Conservation (phyloP, 768 basidiomycete genomes). For the Leccinum fibrillosum region DNA sequence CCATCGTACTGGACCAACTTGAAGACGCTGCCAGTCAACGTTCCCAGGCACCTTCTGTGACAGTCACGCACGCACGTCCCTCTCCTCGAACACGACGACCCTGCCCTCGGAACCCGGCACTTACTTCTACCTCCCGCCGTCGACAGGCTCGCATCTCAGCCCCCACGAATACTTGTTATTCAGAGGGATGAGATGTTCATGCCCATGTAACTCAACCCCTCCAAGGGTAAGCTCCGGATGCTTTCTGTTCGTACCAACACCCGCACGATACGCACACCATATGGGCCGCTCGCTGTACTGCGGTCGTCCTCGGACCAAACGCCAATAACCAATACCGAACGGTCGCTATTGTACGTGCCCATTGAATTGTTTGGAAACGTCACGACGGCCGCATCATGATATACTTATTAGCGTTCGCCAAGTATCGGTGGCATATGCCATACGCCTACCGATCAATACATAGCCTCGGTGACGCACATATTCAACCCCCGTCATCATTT, state of each 20-base stretch:
- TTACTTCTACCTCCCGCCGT: neutral
- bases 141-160: neutral
- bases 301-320: neutral
- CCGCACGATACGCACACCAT: neutral
- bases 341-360: neutral
- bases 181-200: neutral
- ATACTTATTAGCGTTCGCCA: neutral
- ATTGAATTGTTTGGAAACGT: neutral
- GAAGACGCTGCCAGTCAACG: neutral
- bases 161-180: neutral
- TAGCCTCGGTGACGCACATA: neutral
- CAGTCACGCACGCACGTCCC: neutral
- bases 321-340: neutral
- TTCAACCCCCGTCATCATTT: neutral
- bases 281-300: neutral
- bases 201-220: neutral
- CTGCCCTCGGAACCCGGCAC: neutral
- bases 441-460: neutral
- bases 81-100: neutral
- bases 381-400: neutral
- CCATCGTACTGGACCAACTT: neutral
- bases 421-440: neutral
- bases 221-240: neutral
- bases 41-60: neutral
- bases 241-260: neutral